A percentile compares a stretch with the other conserved stretches of the same genome.
Evolutionary conservation across 257 asterid genomes (phyloP).

Genomic region (Penstemon davidsonii): DNA sequence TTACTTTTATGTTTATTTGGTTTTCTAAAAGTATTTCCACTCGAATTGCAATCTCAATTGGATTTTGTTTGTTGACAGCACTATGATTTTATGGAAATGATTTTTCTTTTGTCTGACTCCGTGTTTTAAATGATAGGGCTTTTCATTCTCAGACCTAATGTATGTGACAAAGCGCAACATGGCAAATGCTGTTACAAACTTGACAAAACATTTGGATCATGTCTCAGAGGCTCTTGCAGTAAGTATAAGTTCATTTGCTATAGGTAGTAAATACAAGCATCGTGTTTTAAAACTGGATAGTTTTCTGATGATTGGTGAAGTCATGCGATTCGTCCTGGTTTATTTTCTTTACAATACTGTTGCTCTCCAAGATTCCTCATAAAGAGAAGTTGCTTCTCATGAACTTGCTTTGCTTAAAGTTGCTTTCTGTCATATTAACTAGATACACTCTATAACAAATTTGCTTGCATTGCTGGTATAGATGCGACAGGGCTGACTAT

Average conservation of each 20-base stretch:
- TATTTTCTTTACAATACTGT: not conserved
- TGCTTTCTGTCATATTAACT: not conserved
- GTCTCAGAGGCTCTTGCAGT: constrained; percentile 91
- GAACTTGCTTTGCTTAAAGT: not conserved
- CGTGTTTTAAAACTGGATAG: not conserved
- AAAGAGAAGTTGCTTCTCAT: not conserved
- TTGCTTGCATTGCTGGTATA: not conserved
- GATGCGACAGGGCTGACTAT: constrained; percentile 1
- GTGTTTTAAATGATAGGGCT: constrained; percentile 52
- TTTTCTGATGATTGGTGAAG: not conserved
- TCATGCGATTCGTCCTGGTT: not conserved
- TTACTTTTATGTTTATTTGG: constrained; percentile 18
- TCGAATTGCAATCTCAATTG: constrained; percentile 5
- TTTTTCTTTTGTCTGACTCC: constrained; percentile 6
- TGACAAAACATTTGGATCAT: constrained; percentile 80
- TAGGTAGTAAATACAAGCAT: not conserved
- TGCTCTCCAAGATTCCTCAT: not conserved
- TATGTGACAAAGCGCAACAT: constrained; percentile 81
- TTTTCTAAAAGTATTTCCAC: constrained; percentile 5
- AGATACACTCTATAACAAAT: not conserved
- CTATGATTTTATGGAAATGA: constrained; percentile 1
- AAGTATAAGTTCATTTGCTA: constrained; percentile 26
- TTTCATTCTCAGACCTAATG: constrained; percentile 88
- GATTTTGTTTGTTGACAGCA: constrained; percentile 7
- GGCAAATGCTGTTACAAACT: constrained; percentile 82